Base-by-base conservation (phyloP, 768 basidiomycete species). In the Trametopsis cervina region DNA sequence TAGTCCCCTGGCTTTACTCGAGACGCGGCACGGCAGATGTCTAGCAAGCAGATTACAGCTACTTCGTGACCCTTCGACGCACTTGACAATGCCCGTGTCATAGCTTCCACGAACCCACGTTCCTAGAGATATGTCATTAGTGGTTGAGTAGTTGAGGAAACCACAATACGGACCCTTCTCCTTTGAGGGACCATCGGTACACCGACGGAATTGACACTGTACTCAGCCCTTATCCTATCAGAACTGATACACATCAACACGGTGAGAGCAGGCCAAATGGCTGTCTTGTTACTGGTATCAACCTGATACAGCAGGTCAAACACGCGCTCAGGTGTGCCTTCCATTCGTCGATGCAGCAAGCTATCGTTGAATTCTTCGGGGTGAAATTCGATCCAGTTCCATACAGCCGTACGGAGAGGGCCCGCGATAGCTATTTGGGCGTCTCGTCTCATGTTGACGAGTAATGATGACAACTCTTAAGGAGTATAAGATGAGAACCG, bases 351-450 rank as follows among this genome's bases (percentile, higher is more conserved):
- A 2, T 72, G 69, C 9, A 75, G 71, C 29, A 91, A 73, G 4
- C 79, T 73, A 5, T 89, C 82, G 45, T 83, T 83, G 62, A 82
- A 95, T 60, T 96, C 89, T 4, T 70, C 67, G 0, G 89, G 84
- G 58, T 83, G 87, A 20, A 78, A 69, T 24, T 85, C 81, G 25
- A 94, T 81, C 90, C 90, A 95, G 53, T 85, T 90, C 91, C 92
- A 94, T 22, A 95, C 70, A 1, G 88, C 89, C 23, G 76, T 72
- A 18, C 89, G 79, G 27, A 95, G 72, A 22, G 85, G 78, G 22
- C 77, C 69, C 0, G 89, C 80, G 41, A 93, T 74, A 1, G 85
- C 81, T 12, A 76, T 64, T 49, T 90, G 89, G 0, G 83, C 77
- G 35, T 87, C 81, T 26, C 72, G 74, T 54, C 78, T 80, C 81